phyloP scores from a whole-genome alignment of 2,329 filamentous ascomycete genomes.

The Phaeosphaeria sp. region DNA sequence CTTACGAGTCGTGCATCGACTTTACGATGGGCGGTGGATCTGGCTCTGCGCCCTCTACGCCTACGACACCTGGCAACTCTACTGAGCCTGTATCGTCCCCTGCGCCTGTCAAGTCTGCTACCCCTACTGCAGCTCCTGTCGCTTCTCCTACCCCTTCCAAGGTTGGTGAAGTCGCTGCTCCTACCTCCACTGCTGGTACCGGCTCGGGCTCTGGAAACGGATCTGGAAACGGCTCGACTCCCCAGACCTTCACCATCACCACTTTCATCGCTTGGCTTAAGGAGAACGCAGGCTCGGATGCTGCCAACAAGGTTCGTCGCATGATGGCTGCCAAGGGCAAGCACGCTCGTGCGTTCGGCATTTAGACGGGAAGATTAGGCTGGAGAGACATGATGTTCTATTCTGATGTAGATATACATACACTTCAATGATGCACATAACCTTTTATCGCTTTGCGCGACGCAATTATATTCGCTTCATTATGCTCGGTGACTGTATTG shows the following conservation, averaged over 20 bases:
- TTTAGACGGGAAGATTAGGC: slow-evolving; percentile 4
- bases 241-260: slow-evolving; percentile 42
- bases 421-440: slow-evolving; percentile 28
- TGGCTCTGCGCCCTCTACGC: slow-evolving; percentile 16
- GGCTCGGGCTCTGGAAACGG: slow-evolving; percentile 16
- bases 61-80: slow-evolving; percentile 15
- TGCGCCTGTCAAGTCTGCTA: slow-evolving; percentile 9
- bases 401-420: slow-evolving; percentile 39
- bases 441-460: slow-evolving; percentile 8
- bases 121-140: slow-evolving; percentile 12
- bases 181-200: slow-evolving; percentile 17
- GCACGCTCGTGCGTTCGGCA: slow-evolving; percentile 38
- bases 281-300: slow-evolving; percentile 29
- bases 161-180: slow-evolving; percentile 11
- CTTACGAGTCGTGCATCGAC: slow-evolving; percentile 69
- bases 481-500: no score
- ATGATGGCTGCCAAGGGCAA: slow-evolving; percentile 28
- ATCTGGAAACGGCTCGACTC: slow-evolving; percentile 21
- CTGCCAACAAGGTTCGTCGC: slow-evolving; percentile 31
- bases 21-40: slow-evolving; percentile 55
- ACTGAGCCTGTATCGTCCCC: slow-evolving; percentile 17
- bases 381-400: slow-evolving; percentile 19
- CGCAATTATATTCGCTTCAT: background rate
- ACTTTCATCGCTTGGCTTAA: slow-evolving; percentile 43
- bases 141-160: slow-evolving; percentile 13